These are phyloP conservation scores for Oryza rufipogon DNA, from an alignment of 176 grass and related monocot genomes.

Conservation along the genomic window DNA sequence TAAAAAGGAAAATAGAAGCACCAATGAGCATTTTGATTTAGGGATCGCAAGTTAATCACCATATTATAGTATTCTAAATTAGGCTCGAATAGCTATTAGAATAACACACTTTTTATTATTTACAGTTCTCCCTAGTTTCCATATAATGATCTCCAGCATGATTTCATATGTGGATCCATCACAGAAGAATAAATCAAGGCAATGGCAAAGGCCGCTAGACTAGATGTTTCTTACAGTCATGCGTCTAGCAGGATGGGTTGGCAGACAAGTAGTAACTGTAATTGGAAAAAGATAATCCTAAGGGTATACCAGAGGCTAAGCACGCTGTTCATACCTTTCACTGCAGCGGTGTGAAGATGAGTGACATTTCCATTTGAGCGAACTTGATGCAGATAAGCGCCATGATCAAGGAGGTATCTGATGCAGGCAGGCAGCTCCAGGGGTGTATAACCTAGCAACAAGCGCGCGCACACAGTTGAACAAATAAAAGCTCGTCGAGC, in stretches of 20 bases:
- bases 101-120: not conserved
- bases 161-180: not conserved
- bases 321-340: not conserved
- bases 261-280: not conserved
- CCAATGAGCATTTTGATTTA: no score
- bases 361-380: not conserved
- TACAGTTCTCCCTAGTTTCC: not conserved
- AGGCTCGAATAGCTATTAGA: no score
- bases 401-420: slow-evolving; percentile 35
- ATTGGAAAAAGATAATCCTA: not conserved
- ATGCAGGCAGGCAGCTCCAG: slow-evolving; percentile 37
- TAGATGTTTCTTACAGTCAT: not conserved
- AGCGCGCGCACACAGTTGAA: not conserved
- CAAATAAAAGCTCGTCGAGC: not conserved
- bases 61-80: no score
- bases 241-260: not conserved
- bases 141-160: no score
- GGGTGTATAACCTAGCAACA: slow-evolving; percentile 22
- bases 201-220: not conserved
- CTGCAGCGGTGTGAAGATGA: slow-evolving; percentile 24
- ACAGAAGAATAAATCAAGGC: not conserved
- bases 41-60: no score
- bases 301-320: not conserved
- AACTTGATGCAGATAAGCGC: slow-evolving; percentile 11
- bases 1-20: no score